Percentiles rank a stretch among this genome's conserved stretches.
phyloP scores from a whole-genome alignment of 2,329 filamentous ascomycete genomes.

The Didymella sp. region DNA sequence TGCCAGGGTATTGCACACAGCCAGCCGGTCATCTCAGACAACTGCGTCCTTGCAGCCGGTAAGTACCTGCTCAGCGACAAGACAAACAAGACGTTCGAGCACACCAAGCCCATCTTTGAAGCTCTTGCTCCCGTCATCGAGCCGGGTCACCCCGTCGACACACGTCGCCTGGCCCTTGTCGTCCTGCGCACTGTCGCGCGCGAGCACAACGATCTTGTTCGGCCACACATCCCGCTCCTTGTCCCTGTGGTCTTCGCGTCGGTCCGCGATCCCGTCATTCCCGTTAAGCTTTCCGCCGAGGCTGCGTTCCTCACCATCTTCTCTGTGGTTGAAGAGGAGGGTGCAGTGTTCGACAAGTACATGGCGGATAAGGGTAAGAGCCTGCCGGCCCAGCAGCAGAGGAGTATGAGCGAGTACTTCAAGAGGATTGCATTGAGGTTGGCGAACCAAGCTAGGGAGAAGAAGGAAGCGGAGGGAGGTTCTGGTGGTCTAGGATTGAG shows the following conservation, averaged over 20 bases:
- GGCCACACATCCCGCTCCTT: slow-evolving; percentile 81
- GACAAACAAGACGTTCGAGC: slow-evolving; percentile 74
- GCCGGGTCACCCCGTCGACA: slow-evolving; percentile 80
- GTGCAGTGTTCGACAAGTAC: slow-evolving; percentile 88
- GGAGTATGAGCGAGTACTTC: slow-evolving; percentile 96
- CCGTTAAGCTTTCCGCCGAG: slow-evolving; percentile 93
- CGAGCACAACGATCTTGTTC: slow-evolving; percentile 77
- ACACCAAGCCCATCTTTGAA: slow-evolving; percentile 80
- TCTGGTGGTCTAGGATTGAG: slow-evolving; percentile 83
- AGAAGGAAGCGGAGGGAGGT: slow-evolving; percentile 89
- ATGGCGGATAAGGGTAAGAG: slow-evolving; percentile 71
- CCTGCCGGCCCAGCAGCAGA: slow-evolving; percentile 75
- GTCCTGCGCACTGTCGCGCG: slow-evolving; percentile 85
- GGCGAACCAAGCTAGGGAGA: slow-evolving; percentile 85
- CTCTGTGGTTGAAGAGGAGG: slow-evolving; percentile 85
- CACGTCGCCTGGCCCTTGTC: slow-evolving; percentile 83
- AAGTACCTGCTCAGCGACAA: slow-evolving; percentile 80
- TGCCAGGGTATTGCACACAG: slow-evolving; percentile 78
- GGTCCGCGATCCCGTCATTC: slow-evolving; percentile 90
- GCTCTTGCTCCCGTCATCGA: slow-evolving; percentile 76
- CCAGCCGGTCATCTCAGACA: slow-evolving; percentile 81
- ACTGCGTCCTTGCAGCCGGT: slow-evolving; percentile 85
- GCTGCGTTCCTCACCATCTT: slow-evolving; percentile 93
- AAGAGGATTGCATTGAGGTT: slow-evolving; percentile 87
- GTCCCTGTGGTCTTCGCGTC: slow-evolving; percentile 85